Base-by-base conservation (phyloP, 345 rosid genomes). In the Carallia pectinifolia region DNA sequence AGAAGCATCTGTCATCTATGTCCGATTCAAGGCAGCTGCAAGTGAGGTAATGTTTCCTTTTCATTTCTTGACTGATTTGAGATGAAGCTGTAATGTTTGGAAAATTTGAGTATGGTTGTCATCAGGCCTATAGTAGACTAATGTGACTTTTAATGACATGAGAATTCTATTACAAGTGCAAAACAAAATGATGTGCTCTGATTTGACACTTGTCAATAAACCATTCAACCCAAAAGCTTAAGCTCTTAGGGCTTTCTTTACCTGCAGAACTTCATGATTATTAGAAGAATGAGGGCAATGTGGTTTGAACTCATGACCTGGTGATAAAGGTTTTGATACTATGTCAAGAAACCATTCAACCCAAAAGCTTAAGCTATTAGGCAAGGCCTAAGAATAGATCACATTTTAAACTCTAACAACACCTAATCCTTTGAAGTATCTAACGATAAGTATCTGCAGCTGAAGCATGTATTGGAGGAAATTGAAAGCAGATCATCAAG, bases 11-110 rank as follows among this genome's bases (percentile, higher is more conserved):
- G 86, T 89, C 54, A 90, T 95, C 67, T 95, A 91, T 77, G 93
- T 95, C 68, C 89, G 97, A 76, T 95, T 95, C 81, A 87, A 92
- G 89, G 99, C 97, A 77, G 97, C 99, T 64, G 95, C 99, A 36
- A 90, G 78, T 70, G 97, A 92, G 97, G 99, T 91, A 75, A 74
- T 62, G 19, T 12, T 59, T 65, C 66, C 64, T 50, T 58, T 58
- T 65, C 65, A 6, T 31, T 54, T 44, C 58, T 52, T 70, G n/a
- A 53, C 69, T 30, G 56, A 1, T 58, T 69, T 63, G 53, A 53
- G 34, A 19, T 23, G 56, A 66, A 74, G 62, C 44, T 71, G 53
- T 54, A 40, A 61, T 27, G n/a, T 12, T 5, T 38, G n/a, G 19
- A 31, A 68, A 58, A 19, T 44, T 53, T 55, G 31, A 58, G 6